Conservation (phyloP, 1,284 basidiomycete species). For the Fomitopsis schrenkii region DNA sequence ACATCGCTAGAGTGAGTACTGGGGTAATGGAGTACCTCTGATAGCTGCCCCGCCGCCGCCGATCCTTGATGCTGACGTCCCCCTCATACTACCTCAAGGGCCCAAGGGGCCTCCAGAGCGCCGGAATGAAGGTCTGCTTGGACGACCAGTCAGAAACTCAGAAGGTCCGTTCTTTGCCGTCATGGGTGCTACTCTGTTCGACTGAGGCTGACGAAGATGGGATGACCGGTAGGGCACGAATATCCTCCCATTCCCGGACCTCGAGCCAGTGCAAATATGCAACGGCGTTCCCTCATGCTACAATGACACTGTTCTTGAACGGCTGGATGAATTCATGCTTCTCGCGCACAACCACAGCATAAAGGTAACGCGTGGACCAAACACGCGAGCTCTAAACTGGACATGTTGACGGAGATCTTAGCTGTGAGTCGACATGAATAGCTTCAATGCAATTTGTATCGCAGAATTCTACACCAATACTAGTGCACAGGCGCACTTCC, state of each 20-base stretch:
- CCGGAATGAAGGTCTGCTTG: slow-evolving; percentile 31
- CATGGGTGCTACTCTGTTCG: not conserved
- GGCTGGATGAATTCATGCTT: slow-evolving; percentile 37
- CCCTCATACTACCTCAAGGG: not conserved
- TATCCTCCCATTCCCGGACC: slow-evolving; percentile 25
- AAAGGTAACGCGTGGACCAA: slow-evolving; percentile 21
- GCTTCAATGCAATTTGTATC: slow-evolving; percentile 28
- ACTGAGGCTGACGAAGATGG: not conserved
- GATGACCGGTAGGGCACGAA: slow-evolving; percentile 21
- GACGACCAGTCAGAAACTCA: slow-evolving; percentile 26
- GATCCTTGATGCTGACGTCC: not conserved
- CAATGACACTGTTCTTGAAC: slow-evolving; percentile 34
- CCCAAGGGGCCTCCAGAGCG: slow-evolving; percentile 24
- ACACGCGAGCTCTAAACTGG: not conserved
- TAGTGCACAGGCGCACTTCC: slow-evolving; percentile 19
- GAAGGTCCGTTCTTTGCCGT: slow-evolving; percentile 12
- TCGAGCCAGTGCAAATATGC: slow-evolving; percentile 33
- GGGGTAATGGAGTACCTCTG: not conserved
- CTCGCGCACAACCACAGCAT: slow-evolving; percentile 31
- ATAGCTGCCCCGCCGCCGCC: not conserved
- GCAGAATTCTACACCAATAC: slow-evolving; percentile 19
- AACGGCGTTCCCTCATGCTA: slow-evolving; percentile 24
- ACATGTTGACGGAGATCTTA: not conserved
- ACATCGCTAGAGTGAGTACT: slow-evolving; percentile 23
- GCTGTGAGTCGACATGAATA: slow-evolving; percentile 35